Percentiles rank a stretch among this genome's conserved stretches.
phyloP scores from a whole-genome alignment of 495 filamentous ascomycete species.

The Letharia columbiana region DNA sequence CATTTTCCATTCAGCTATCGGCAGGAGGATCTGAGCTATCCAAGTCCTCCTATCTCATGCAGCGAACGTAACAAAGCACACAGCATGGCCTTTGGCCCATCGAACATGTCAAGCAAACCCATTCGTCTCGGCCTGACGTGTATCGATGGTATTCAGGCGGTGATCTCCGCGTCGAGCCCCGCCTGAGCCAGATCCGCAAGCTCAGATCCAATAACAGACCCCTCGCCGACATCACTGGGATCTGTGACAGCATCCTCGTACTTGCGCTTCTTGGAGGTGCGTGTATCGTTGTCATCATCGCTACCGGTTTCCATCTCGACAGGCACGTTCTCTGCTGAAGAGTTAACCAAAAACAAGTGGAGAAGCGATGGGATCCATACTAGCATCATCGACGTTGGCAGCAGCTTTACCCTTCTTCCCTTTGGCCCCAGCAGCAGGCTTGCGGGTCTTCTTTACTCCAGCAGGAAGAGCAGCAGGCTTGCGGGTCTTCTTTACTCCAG shows the following conservation, averaged over 20 bases:
- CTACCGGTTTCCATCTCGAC: conserved; percentile 1
- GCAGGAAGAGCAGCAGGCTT: background rate
- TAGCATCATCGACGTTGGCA: background rate
- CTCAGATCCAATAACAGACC: background rate
- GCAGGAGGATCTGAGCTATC: background rate
- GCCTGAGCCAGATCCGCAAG: background rate
- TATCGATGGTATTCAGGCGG: background rate
- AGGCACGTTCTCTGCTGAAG: background rate
- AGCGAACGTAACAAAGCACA: background rate
- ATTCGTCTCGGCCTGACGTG: background rate
- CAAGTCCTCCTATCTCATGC: background rate
- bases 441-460: conserved; percentile 9
- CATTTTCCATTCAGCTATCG: background rate
- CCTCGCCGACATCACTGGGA: background rate
- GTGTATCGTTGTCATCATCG: background rate
- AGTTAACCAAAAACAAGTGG: background rate
- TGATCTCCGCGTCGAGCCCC: background rate
- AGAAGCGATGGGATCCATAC: background rate
- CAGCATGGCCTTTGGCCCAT: background rate
- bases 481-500: conserved; percentile 7
- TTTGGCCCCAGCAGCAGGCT: background rate
- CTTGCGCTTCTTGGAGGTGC: conserved; percentile 12
- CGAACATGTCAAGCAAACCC: background rate
- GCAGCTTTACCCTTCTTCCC: conserved; percentile 1
- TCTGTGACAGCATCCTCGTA: background rate